Evolutionary conservation across 768 basidiomycete genomes (phyloP), one percentile per base, ranked within the genome.

Genomic region (Antrodiella citrinella): DNA sequence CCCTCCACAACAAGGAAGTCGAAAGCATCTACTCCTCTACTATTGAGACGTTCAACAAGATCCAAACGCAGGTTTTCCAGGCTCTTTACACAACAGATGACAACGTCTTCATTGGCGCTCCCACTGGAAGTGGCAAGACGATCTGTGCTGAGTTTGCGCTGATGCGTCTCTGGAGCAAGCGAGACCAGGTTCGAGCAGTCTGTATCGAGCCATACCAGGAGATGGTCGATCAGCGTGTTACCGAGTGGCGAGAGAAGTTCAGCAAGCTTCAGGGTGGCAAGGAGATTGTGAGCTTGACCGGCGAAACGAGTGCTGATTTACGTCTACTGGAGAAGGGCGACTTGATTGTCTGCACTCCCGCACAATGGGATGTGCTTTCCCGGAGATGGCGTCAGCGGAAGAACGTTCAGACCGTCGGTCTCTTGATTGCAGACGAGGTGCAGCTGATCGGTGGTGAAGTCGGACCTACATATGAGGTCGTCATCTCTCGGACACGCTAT

Each of bases 41-140:
- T 0, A 83, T 98, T 55, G 75, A 81, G 53, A 82, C 81, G 0
- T 98, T 97, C 76, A 98, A 98, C 78, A 99, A 97, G 68, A 97
- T 98, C 54, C 96, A 98, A 64, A 98, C 92, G 0, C 96, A 98
- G 67, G 94, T 96, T 42, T 98, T 99, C 84, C 93, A 97, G 59
- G 94, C 95, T 0, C 74, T 99, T 0, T 99, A 97, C 65, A 92
- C 90, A 0, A 84, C 91, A 0, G 94, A 97, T 60, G 96, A 98
- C 61, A 98, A 95, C 59, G 86, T 95, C 39, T 94, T 98, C 62
- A 83, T 99, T 50, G 94, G 93, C 18, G 96, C 95, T 0, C 95
- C 96, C 0, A 93, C 96, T 0, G 95, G 96, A 20, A 91, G 88
- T 46, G 95, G 96, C 11, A 98, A 99, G 75, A 98, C 95, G 0